Percentiles rank a stretch among this genome's conserved stretches.
These are phyloP conservation scores for Linnemannia schmuckeri DNA, from an alignment of 192 early-diverging fungal genomes.

Conservation along the genomic window DNA sequence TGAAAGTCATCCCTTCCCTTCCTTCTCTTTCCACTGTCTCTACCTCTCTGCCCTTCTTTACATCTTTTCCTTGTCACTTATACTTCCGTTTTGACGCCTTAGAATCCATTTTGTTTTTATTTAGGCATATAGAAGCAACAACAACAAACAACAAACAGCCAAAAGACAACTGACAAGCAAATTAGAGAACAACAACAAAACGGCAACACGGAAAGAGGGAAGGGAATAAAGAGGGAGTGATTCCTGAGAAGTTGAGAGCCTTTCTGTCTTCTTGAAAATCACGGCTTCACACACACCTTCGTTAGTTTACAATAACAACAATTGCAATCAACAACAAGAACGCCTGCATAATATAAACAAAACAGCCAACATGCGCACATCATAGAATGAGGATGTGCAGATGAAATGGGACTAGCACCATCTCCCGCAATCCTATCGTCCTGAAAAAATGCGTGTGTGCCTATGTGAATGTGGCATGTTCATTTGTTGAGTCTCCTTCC, in stretches of 20 bases:
- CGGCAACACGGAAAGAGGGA: not conserved
- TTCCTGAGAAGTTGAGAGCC: conserved; percentile 6
- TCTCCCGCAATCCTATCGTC: not conserved
- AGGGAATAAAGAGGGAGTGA: not conserved
- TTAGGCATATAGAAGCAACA: not conserved
- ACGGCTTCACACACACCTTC: not conserved
- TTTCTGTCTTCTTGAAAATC: not conserved
- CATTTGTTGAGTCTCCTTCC: not conserved
- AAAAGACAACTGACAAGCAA: not conserved
- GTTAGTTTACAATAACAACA: not conserved
- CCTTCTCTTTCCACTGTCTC: not conserved
- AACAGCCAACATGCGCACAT: too few relatives aligned
- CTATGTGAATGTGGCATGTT: too few relatives aligned
- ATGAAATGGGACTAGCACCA: not conserved
- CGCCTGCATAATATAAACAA: too few relatives aligned
- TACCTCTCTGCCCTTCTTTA: not conserved
- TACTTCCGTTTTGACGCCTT: not conserved
- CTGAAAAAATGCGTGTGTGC: too few relatives aligned
- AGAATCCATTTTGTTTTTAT: not conserved
- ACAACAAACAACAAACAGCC: not conserved
- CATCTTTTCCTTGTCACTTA: not conserved
- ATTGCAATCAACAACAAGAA: not conserved
- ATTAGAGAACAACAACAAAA: not conserved
- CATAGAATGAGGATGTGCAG: too few relatives aligned
- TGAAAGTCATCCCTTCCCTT: not conserved